A percentile compares a stretch with the other conserved stretches of the same genome.
Conservation (phyloP, 176 grass and related monocot genomes). For the Oryza meridionalis region DNA sequence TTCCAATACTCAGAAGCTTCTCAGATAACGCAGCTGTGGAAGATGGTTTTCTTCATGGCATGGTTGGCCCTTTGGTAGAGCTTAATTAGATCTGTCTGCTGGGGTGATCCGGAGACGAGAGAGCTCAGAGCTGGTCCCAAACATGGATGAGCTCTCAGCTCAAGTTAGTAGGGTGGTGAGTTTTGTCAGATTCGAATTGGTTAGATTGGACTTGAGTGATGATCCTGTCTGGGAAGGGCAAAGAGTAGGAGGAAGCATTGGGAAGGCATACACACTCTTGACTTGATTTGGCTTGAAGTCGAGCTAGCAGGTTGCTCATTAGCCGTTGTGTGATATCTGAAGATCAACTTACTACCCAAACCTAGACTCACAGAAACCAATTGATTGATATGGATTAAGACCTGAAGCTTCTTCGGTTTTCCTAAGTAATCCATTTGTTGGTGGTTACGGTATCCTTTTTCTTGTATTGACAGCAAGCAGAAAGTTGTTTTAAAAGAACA, state of each 20-base stretch:
- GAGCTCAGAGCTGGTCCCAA: neutral
- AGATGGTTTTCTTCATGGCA: constrained; percentile 42
- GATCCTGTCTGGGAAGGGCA: neutral
- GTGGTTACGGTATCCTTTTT: neutral
- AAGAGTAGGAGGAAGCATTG: neutral
- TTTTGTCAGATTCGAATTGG: neutral
- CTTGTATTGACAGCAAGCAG: neutral
- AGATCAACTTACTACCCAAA: neutral
- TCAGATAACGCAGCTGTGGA: constrained; percentile 14
- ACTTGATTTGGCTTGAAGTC: too few relatives aligned
- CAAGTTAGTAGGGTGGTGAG: neutral
- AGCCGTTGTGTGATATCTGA: neutral
- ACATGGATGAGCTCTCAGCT: neutral
- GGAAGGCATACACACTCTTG: neutral
- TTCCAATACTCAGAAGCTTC: constrained; percentile 72
- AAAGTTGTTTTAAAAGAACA: neutral
- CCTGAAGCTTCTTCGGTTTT: neutral
- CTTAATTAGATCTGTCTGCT: too few relatives aligned
- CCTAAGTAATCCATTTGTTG: too few relatives aligned
- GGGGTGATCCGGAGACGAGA: neutral
- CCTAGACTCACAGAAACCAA: neutral
- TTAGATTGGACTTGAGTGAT: neutral
- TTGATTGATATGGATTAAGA: neutral
- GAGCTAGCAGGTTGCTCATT: neutral
- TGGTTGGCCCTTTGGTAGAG: constrained; percentile 36